Base-by-base conservation (phyloP, 2,329 filamentous ascomycete genomes). In the Periconia sp. region DNA sequence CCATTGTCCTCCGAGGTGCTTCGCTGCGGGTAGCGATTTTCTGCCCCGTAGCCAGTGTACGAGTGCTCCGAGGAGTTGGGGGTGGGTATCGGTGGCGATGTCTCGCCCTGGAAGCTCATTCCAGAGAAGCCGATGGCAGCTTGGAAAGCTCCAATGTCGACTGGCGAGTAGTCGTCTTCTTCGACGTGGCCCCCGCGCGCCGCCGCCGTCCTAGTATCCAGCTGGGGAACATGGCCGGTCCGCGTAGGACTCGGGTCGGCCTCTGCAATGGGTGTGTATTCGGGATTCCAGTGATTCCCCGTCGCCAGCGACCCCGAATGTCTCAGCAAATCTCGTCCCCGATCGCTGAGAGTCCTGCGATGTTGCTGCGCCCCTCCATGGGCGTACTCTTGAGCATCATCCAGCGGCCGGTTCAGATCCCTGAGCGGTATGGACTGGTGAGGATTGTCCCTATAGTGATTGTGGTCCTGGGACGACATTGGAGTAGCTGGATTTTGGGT, bases 381-480 rank as follows among this genome's bases (percentile, higher is more conserved):
- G 37, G 61, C 53, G 36, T 60, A 59, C 43, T 55, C 46, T 19
- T 62, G 50, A 34, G 66, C 45, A 24, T 67, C 56, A 48, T 70
- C 69, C 16, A 66, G 67, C 48, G 68, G 69, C 34, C 66, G 67
- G 52, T 68, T 68, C 46, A 77, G 69, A 56, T 75, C 81, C 68
- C 85, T 85, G 45, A 92, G 75, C 46, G 87, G 87, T 72, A 94
- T 92, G 50, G 86, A 85, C 60, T 81, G 80, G 46, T 77, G 73
- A 44, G 73, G 70, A 19, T 78, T 74, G 50, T 72, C 70, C 53
- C 74, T 72, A 49, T 74, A 70, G 57, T 75, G 71, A 46, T 66
- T 64, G 36, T 73, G 69, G 56, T 75, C 74, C 61, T 74, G 71
- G 56, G 75, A 75, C 71, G 77, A 73, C 76, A 78, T 80, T 59